Base-by-base conservation (phyloP, 495 filamentous ascomycete genomes). In the Thozetella sp. region DNA sequence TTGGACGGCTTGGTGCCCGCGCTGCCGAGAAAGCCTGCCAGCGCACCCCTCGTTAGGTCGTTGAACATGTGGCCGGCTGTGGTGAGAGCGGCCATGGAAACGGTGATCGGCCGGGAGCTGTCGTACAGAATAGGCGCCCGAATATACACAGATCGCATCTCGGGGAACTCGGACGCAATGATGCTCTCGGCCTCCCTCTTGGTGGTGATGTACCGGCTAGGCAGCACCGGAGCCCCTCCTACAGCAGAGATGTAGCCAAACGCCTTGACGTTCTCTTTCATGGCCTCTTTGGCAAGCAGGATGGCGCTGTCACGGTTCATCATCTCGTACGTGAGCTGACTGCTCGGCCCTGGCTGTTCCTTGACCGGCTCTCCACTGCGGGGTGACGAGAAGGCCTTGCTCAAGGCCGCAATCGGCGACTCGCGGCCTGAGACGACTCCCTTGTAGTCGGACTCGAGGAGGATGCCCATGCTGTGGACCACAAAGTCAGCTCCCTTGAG, bases 401-500 rank as follows among this genome's bases (percentile, higher is more conserved):
- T 81, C 2, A 99, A 74, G 0, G 93, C 93, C 1, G 86, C 72
- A 54, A 94, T 68, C 3, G 91, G 84, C 0, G 89, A 90, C 65
- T 95, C 93, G 51, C 82, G 83, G 19, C 95, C 96, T 54, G 83
- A 86, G 40, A 99, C 70, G 2, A 97, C 92, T 59, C 90, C 90
- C 76, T 99, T 98, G 81, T 99, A 99, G 74, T 99, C 95, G 9
- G 94, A 93, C 76, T 99, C 95, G 13, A 99, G 83, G n/a, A 99
- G 80, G 55, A 99, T 98, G 6, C 95, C 95, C 88, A 97, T 91
- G 61, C 80, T 89, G 76, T 99, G 95, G 22, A 99, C 89, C 15
- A 98, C 93, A 26, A 87, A 92, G 68, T 90, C 87, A 48, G 93
- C 91, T 27, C 80, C 84, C 52, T 82, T 78, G 55, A 99, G 81